Percentiles rank a stretch among this genome's conserved stretches.
These are phyloP conservation scores for Vitis vinifera DNA, from an alignment of 164 flowering plant genomes.

Conservation along the genomic window ASM3070453v1 NC_081811.1:25585501-25586000, in stretches of 20 bases:
- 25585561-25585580: background rate
- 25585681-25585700: constrained; percentile 10
- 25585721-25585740: background rate
- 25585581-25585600: background rate
- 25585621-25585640: constrained; percentile 21
- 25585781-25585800: too few relatives aligned
- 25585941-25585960: too few relatives aligned
- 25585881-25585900: too few relatives aligned
- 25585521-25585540: too few relatives aligned
- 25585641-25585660: constrained; percentile 9
- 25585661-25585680: constrained; percentile 6
- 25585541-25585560: background rate
- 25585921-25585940: too few relatives aligned
- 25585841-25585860: too few relatives aligned
- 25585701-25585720: constrained; percentile 23
- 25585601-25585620: background rate
- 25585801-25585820: too few relatives aligned
- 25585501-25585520: background rate
- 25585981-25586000: too few relatives aligned
- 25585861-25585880: too few relatives aligned
- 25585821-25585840: too few relatives aligned
- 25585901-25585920: too few relatives aligned
- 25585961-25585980: too few relatives aligned
- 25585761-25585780: background rate
- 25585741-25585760: background rate